Conservation (phyloP, 805 yeast genomes). For the Citeromyces matritensis region DNA sequence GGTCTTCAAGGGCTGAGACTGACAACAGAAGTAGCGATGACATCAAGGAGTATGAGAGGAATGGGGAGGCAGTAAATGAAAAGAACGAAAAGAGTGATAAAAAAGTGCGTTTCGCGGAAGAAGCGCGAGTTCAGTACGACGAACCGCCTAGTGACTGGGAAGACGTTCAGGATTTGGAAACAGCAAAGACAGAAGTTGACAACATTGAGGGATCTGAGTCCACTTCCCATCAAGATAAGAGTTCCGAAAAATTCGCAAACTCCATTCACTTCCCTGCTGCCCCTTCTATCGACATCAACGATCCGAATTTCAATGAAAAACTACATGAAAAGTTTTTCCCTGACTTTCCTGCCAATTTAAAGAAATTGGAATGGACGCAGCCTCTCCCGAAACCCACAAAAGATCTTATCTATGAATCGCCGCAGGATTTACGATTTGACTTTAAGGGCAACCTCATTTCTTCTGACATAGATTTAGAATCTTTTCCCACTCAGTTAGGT, state of each 20-base stretch:
- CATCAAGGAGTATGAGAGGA: too few species aligned
- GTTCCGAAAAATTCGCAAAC: conserved; percentile 20
- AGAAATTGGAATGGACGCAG: conserved; percentile 85
- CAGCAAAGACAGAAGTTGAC: neutral
- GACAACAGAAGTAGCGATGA: too few species aligned
- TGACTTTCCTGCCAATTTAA: conserved; percentile 71
- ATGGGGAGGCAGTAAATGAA: conserved; percentile 17
- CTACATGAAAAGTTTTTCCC: conserved; percentile 82
- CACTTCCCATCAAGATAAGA: conserved; percentile 4
- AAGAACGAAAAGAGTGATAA: conserved; percentile 6
- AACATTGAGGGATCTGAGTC: conserved; percentile 22
- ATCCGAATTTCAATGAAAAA: conserved; percentile 65
- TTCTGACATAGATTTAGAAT: conserved; percentile 15
- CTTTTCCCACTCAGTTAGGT: conserved; percentile 44
- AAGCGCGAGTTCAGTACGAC: conserved; percentile 15
- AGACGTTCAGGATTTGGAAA: conserved; percentile 29
- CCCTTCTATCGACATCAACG: conserved; percentile 42
- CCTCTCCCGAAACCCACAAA: conserved; percentile 27
- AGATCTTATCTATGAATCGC: conserved; percentile 29
- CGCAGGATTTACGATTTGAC: conserved; percentile 72
- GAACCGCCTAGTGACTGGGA: conserved; percentile 23
- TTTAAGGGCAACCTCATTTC: conserved; percentile 68
- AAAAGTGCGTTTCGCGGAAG: conserved; percentile 14
- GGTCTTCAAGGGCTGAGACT: conserved; percentile 9
- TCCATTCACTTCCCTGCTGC: conserved; percentile 45